Conservation (phyloP, 2,329 filamentous ascomycete species). For the Fusarium guadeloupense region DNA sequence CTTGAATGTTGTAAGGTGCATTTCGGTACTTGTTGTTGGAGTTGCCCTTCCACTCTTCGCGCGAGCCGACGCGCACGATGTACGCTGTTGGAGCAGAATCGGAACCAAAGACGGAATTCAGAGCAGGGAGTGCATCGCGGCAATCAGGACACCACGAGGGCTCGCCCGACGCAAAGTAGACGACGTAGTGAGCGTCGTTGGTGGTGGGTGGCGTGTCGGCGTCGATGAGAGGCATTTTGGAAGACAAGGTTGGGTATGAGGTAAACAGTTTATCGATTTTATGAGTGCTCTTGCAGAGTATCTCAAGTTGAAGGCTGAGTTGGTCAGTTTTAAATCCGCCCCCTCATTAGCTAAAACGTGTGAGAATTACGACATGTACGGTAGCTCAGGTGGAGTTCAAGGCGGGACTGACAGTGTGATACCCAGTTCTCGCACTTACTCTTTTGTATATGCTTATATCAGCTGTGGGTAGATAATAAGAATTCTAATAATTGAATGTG, state of each 20-base stretch:
- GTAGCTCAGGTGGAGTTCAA: too few relatives aligned
- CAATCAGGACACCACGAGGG: conserved; percentile 46
- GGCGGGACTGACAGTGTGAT: too few relatives aligned
- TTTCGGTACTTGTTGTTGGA: conserved; percentile 41
- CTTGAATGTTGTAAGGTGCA: conserved; percentile 40
- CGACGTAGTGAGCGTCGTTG: conserved; percentile 43
- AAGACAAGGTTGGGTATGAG: not conserved
- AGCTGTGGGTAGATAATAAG: too few relatives aligned
- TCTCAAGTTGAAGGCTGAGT: too few relatives aligned
- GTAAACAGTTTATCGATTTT: not conserved
- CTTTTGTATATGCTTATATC: too few relatives aligned
- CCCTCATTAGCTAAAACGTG: too few relatives aligned
- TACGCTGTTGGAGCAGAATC: conserved; percentile 39
- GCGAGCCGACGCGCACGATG: conserved; percentile 40
- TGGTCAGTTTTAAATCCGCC: too few relatives aligned
- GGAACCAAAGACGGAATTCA: conserved; percentile 38
- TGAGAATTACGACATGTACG: too few relatives aligned
- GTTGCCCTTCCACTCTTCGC: conserved; percentile 39
- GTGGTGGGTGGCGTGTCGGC: conserved; percentile 37
- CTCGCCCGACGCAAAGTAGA: conserved; percentile 45
- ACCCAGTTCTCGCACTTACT: too few relatives aligned
- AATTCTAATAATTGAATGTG: too few relatives aligned
- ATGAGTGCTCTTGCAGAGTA: too few relatives aligned
- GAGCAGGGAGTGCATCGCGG: conserved; percentile 38
- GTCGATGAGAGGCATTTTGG: conserved; percentile 43